Base-by-base conservation (phyloP, 2,329 filamentous ascomycete species). In the Didymella sp. region DNA sequence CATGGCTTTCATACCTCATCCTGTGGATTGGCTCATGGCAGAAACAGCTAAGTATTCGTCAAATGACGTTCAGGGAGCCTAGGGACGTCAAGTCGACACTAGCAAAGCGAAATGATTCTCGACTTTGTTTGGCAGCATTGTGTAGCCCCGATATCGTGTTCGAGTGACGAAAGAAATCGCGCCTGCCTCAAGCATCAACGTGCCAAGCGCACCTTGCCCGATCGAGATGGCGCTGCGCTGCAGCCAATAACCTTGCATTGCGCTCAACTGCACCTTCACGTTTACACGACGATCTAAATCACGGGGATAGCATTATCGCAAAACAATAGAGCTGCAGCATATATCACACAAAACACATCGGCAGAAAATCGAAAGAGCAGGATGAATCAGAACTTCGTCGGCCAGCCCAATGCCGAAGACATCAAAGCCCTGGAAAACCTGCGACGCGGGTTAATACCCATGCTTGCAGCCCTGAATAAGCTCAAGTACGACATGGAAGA, bases 321-420 rank as follows among this genome's bases (percentile, higher is more conserved):
- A 8, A 25, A 15, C 13, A 9, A 17, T 21, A 8, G 17, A 46
- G 5, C 9, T 3, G 15, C 6, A 6, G 13, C 21, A 8, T 8
- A n/a, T 13, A 41, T 6, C 24, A 41, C 2, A 15, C 4, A 15
- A 40, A 11, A 12, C 8, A 11, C 3, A 9, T 11, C 17, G 8
- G 12, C 15, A 13, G 2, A 12, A 19, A 17, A 40, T 44, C 7
- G 22, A 43, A 59, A 58, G 8, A 24, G 27, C 44, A 54, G 48
- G 54, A 70, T 70, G 67, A 69, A 70, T 51, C 60, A 62, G 38
- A 69, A 69, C 57, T 70, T 70, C 47, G 51, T 62, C 24, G 67
- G 67, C 35, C 58, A 62, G 45, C 64, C 64, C 7, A 59, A 60
- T 48, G 57, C 59, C n/a, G 67, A 71, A 33, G 68, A 71, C 42